Evolutionary conservation across 805 yeast species (phyloP).

Genomic region (Teunomyces kruisii): DNA sequence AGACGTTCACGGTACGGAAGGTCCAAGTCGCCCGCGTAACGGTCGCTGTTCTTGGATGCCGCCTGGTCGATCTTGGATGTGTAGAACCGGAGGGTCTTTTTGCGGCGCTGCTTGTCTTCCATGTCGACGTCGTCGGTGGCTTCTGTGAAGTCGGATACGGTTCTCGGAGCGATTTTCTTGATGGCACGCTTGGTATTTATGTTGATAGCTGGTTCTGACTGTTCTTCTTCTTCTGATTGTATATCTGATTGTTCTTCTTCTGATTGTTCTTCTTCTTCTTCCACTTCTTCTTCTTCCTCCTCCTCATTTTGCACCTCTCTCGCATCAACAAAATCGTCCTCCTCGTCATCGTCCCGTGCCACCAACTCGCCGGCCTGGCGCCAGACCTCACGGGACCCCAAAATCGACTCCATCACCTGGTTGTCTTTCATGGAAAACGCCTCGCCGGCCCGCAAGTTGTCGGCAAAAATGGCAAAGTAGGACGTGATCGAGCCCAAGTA

Average conservation of each 20-base stretch:
- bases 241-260: slow-evolving; percentile 18
- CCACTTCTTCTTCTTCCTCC: slow-evolving; percentile 22
- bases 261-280: slow-evolving; percentile 16
- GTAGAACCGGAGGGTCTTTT: slow-evolving; percentile 86
- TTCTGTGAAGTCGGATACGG: slow-evolving; percentile 61
- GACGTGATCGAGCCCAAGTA: slow-evolving; percentile 77
- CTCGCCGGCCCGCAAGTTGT: slow-evolving; percentile 53
- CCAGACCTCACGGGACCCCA: slow-evolving; percentile 86
- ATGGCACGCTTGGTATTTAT: slow-evolving; percentile 50
- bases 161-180: slow-evolving; percentile 27
- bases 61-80: slow-evolving; percentile 95
- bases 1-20: slow-evolving; percentile 88
- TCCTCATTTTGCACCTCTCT: slow-evolving; percentile 9
- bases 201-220: slow-evolving; percentile 27
- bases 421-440: slow-evolving; percentile 74
- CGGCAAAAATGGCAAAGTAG: slow-evolving; percentile 73
- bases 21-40: slow-evolving; percentile 80
- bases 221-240: slow-evolving; percentile 17
- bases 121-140: slow-evolving; percentile 77
- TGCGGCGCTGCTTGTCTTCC: slow-evolving; percentile 81
- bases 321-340: slow-evolving; percentile 1
- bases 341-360: slow-evolving; percentile 9
- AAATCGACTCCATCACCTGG: slow-evolving; percentile 83
- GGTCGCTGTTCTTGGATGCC: slow-evolving; percentile 58
- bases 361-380: slow-evolving; percentile 69